Conservation (phyloP, 2,329 filamentous ascomycete genomes). For the Ophiostoma tasmaniense region DNA sequence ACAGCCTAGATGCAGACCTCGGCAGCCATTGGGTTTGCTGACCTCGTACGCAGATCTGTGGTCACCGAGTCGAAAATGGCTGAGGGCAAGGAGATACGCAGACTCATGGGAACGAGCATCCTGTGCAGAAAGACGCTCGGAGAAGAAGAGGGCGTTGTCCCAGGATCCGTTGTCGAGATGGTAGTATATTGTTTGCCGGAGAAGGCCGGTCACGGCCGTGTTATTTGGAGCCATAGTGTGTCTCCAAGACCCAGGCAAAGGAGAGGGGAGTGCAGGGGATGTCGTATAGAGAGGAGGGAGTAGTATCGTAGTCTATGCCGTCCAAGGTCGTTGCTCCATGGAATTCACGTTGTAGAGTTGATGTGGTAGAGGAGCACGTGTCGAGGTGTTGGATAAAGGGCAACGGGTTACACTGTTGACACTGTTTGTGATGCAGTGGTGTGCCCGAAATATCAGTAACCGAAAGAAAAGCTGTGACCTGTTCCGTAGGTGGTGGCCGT, state of each 20-base stretch:
- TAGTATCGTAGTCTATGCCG: conserved; percentile 12
- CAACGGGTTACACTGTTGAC: neutral
- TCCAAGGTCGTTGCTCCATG: conserved; percentile 19
- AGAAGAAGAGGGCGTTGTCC: conserved; percentile 88
- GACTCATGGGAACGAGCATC: conserved; percentile 76
- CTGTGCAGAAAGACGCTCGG: conserved; percentile 75
- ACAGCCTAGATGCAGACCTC: conserved; percentile 73
- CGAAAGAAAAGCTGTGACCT: neutral
- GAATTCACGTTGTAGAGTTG: conserved; percentile 4
- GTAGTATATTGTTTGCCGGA: conserved; percentile 55
- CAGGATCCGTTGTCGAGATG: conserved; percentile 82
- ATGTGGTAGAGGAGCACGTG: neutral
- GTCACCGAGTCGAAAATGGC: conserved; percentile 74
- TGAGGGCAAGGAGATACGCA: conserved; percentile 73
- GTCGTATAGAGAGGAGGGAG: neutral
- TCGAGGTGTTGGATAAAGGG: neutral
- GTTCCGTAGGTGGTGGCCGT: neutral
- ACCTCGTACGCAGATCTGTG: conserved; percentile 78
- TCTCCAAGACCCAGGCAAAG: neutral
- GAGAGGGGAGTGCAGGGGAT: neutral
- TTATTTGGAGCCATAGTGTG: conserved; percentile 45
- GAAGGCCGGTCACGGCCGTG: conserved; percentile 41
- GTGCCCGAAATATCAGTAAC: neutral
- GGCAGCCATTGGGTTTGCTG: conserved; percentile 61
- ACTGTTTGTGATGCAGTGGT: neutral